phyloP scores from a whole-genome alignment of 139 green algal species.

The Parachlorella kessleri region DNA sequence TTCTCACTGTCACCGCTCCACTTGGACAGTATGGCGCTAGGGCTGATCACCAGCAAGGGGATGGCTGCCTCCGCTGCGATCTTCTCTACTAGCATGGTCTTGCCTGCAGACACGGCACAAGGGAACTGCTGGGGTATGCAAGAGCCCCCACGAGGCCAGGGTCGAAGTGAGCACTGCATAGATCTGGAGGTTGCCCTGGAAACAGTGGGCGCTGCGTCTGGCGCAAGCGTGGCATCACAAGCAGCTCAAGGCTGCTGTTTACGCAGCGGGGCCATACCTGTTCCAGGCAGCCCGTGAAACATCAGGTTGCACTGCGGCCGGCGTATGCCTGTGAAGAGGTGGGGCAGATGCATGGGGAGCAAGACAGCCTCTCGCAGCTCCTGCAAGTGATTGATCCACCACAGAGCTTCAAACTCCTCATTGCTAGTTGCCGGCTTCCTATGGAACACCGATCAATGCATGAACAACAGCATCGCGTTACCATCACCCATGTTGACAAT shows the following conservation, averaged over 20 bases:
- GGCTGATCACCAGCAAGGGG: constrained; percentile 55
- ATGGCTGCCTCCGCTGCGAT: constrained; percentile 56
- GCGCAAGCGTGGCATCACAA: too few species aligned
- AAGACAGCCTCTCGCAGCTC: constrained; percentile 60
- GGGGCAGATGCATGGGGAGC: constrained; percentile 51
- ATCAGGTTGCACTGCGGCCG: constrained; percentile 56
- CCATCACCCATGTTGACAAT: neutral
- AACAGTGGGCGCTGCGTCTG: too few species aligned
- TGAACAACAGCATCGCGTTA: too few species aligned
- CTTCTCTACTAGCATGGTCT: constrained; percentile 71
- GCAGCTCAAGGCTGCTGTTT: neutral
- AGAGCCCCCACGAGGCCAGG: too few species aligned
- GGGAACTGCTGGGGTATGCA: too few species aligned
- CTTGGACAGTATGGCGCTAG: constrained; percentile 61
- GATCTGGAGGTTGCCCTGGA: too few species aligned
- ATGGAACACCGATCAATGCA: too few species aligned
- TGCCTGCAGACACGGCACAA: constrained; percentile 39
- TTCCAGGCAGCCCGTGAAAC: constrained; percentile 60
- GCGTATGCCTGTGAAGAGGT: constrained; percentile 61
- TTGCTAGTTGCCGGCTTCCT: too few species aligned
- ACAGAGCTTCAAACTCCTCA: too few species aligned
- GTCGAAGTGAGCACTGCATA: too few species aligned
- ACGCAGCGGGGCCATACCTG: constrained; percentile 43
- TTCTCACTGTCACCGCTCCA: constrained; percentile 69
- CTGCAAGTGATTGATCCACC: too few species aligned